Conservation (phyloP, 2,329 filamentous ascomycete species). For the Periconia macrospinosa region DNA sequence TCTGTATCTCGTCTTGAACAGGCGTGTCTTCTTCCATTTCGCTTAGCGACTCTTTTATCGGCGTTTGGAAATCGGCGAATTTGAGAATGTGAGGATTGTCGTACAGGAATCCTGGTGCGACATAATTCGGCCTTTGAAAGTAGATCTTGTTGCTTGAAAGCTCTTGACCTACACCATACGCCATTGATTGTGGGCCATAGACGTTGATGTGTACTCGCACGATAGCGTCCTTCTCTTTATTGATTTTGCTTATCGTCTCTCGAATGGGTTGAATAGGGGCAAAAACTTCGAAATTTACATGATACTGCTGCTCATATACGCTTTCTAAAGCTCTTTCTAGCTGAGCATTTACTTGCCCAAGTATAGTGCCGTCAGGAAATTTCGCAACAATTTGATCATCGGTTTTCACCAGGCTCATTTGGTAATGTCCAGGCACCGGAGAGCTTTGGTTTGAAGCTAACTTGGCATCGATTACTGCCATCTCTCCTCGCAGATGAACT, state of each 20-base stretch:
- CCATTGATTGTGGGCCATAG: constrained; percentile 15
- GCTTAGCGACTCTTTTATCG: background rate
- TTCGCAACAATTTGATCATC: constrained; percentile 15
- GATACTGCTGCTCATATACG: constrained; percentile 15
- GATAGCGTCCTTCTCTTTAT: constrained; percentile 27
- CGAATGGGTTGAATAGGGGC: constrained; percentile 17
- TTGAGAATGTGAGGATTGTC: constrained; percentile 32
- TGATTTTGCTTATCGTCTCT: constrained; percentile 24
- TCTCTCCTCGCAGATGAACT: constrained; percentile 25
- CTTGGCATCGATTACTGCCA: constrained; percentile 21
- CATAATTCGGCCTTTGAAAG: constrained; percentile 24
- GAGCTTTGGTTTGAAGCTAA: constrained; percentile 7
- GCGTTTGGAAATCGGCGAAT: constrained; percentile 10
- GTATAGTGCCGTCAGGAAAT: constrained; percentile 13
- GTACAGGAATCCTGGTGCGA: constrained; percentile 16
- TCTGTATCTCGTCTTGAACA: background rate
- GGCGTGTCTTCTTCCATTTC: constrained; percentile 5
- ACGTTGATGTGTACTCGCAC: constrained; percentile 29
- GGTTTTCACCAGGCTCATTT: constrained; percentile 11
- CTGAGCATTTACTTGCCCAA: constrained; percentile 25
- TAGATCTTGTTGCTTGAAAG: constrained; percentile 26
- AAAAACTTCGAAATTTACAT: constrained; percentile 26
- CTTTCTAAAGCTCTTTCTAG: constrained; percentile 19
- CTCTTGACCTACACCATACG: constrained; percentile 16
- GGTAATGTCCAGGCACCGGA: constrained; percentile 17